Evolutionary conservation across 192 early-diverging fungal genomes (phyloP), one percentile per base, ranked within the genome.

Genomic region (Backusella tuberculispora): DNA sequence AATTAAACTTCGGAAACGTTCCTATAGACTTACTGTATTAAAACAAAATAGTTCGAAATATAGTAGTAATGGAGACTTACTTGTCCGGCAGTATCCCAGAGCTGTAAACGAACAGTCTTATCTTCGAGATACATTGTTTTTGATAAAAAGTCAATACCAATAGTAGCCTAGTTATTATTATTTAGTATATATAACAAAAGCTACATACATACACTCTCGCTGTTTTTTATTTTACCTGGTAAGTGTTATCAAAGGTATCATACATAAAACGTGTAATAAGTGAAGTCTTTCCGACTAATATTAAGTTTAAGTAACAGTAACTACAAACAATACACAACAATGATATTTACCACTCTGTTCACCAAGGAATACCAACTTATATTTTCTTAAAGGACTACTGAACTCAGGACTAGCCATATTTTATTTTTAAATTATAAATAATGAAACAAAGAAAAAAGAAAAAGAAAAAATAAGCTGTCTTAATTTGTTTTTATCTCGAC

Each of bases 101-200:
- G 88, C 85, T 99, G 97, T 53, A 99, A 87, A 47, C 97, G 88
- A 37, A 99, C 95, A 7, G 98, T 98, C 56, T 95, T 89, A 85
- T 99, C 98, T 76, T 99, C 97, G 46, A 99, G 85, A 78, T 99
- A 99, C 96, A 99, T 98, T 13, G 97, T 99, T 85, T 99, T 99
- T 64, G 95, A 95, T 77, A 99, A 81, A 84, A 99, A 99, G 78
- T 99, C 98, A 74, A 99, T 99, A 73, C 98, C 97, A 72, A 99
- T 99, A 43, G 98, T 99, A 34, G 98, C 94, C 94, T 95, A 26
- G 4, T 12, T 15, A n/a, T 29, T 38, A 24, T 8, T 44, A 24
- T 21, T 24, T 42, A 37, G n/a, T 38, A 48, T 9, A 13, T 83
- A 66, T 47, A 12, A 19, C 40, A 15, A 42, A 12, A 12, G 29